phyloP scores from a whole-genome alignment of 1,284 basidiomycete genomes.

The Cryptococcus sp. region DNA sequence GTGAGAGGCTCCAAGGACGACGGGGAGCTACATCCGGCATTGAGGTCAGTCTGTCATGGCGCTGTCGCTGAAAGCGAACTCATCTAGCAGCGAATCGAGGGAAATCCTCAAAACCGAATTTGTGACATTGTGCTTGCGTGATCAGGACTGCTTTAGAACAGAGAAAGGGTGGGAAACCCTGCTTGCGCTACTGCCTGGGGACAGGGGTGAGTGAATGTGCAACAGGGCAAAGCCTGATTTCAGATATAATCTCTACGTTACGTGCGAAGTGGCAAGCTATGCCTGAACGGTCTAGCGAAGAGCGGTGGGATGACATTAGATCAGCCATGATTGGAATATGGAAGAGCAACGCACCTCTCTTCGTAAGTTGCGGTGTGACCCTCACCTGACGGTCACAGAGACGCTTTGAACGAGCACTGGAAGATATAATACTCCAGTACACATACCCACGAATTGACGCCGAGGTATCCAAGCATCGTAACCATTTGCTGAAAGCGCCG shows the following conservation, averaged over 20 bases:
- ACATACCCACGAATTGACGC: slow-evolving; percentile 95
- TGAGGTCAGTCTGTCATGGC: slow-evolving; percentile 55
- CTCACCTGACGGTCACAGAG: slow-evolving; percentile 13
- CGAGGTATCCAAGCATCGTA: slow-evolving; percentile 94
- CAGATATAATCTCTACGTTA: slow-evolving; percentile 52
- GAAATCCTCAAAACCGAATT: slow-evolving; percentile 60
- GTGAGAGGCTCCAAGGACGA: slow-evolving; percentile 51
- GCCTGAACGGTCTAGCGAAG: slow-evolving; percentile 56
- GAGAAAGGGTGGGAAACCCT: slow-evolving; percentile 70
- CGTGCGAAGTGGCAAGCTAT: slow-evolving; percentile 61
- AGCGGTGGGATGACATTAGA: slow-evolving; percentile 68
- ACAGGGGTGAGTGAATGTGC: slow-evolving; percentile 47
- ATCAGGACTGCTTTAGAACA: slow-evolving; percentile 80
- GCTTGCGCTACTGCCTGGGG: slow-evolving; percentile 65
- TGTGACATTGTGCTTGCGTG: slow-evolving; percentile 64
- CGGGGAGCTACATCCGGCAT: slow-evolving; percentile 61
- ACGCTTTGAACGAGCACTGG: slow-evolving; percentile 53
- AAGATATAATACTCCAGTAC: slow-evolving; percentile 90
- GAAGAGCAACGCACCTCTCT: slow-evolving; percentile 24
- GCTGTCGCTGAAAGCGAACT: neutral
- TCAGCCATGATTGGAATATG: slow-evolving; percentile 31
- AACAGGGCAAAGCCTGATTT: neutral
- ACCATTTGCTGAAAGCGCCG: slow-evolving; percentile 95
- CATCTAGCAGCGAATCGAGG: slow-evolving; percentile 52
- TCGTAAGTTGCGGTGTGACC: slow-evolving; percentile 12